Evolutionary conservation across 768 basidiomycete species (phyloP), one percentile per base, ranked within the genome.

Genomic region (Cantharellus cinnabarinus): DNA sequence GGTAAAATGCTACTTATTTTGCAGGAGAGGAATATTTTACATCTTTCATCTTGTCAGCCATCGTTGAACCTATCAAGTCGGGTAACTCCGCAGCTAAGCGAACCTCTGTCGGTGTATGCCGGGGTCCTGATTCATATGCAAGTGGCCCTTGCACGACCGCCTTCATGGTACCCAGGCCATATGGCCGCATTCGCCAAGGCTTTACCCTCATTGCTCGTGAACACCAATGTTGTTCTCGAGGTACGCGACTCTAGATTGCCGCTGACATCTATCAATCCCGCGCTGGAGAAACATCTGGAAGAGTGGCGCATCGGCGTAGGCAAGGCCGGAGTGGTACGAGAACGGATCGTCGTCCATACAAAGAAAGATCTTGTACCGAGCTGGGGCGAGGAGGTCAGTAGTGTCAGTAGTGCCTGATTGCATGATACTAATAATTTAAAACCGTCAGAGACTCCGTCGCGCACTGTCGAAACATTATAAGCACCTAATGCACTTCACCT

Each of bases 81-180:
- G 20, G 20, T 29, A 29, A 29, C 20, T 29, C 20, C 20, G 20
- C 20, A 29, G 20, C 20, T 29, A 29, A 29, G 20, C 20, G 20
- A 29, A 29, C 20, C 20, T 29, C 20, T 29, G 20, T 29, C 20
- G 20, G 20, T 29, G 20, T 29, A 29, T 29, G 20, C 20, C 20
- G 20, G 20, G 20, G 20, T 29, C 20, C 20, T 29, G 20, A 29
- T 29, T 29, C 20, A 29, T 29, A 29, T 29, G 20, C 20, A 29
- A 29, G 20, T 29, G 20, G 52, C 35, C 48, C 61, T 34, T 59
- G 50, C 51, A 48, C 59, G 35, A n/a, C 5, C 61, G 41, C 52
- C 52, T 38, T 91, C 90, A 76, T 95, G 90, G 90, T 94, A 83
- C 72, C 89, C 89, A 35, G 91, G 91, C 41, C 91, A 97, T 71